A percentile compares a stretch with the other conserved stretches of the same genome.
These are phyloP conservation scores for Microcyclosporella mali DNA, from an alignment of 2,329 filamentous ascomycete species.

Conservation along the genomic window DNA sequence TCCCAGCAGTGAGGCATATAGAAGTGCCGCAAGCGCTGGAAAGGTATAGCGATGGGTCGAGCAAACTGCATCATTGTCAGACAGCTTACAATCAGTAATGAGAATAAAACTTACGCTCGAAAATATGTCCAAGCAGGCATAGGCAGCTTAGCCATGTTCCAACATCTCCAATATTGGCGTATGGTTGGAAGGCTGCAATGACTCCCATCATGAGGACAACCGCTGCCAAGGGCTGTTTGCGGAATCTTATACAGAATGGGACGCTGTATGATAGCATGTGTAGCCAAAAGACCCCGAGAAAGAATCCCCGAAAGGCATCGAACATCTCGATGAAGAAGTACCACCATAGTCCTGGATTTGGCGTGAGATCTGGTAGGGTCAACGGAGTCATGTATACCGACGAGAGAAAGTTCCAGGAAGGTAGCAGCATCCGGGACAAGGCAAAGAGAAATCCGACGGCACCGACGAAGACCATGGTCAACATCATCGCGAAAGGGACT, in stretches of 20 bases:
- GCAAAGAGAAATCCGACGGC: slow-evolving; percentile 59
- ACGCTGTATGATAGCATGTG: slow-evolving; percentile 87
- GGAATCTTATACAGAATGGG: slow-evolving; percentile 74
- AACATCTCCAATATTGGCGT: slow-evolving; percentile 86
- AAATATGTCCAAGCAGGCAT: slow-evolving; percentile 82
- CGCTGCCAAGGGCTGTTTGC: slow-evolving; percentile 79
- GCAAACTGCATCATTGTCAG: slow-evolving; percentile 55
- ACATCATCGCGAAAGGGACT: slow-evolving; percentile 37
- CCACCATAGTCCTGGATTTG: slow-evolving; percentile 97
- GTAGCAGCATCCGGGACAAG: slow-evolving; percentile 67
- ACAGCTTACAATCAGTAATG: not conserved
- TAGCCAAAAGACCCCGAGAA: slow-evolving; percentile 96
- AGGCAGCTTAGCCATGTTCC: slow-evolving; percentile 78
- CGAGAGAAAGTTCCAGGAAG: slow-evolving; percentile 78
- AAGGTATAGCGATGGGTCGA: slow-evolving; percentile 67
- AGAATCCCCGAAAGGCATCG: slow-evolving; percentile 94
- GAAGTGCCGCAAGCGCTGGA: slow-evolving; percentile 69
- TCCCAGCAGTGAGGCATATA: slow-evolving; percentile 83
- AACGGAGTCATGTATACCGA: slow-evolving; percentile 93
- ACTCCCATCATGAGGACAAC: slow-evolving; percentile 79
- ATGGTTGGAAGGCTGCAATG: slow-evolving; percentile 93
- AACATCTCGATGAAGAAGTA: slow-evolving; percentile 99
- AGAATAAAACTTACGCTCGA: slow-evolving; percentile 58
- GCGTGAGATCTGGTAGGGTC: slow-evolving; percentile 82
- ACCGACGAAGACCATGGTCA: slow-evolving; percentile 50